These are phyloP conservation scores for Kwoniella newhampshirensis DNA, from an alignment of 768 basidiomycete genomes.

Conservation along the genomic window DNA sequence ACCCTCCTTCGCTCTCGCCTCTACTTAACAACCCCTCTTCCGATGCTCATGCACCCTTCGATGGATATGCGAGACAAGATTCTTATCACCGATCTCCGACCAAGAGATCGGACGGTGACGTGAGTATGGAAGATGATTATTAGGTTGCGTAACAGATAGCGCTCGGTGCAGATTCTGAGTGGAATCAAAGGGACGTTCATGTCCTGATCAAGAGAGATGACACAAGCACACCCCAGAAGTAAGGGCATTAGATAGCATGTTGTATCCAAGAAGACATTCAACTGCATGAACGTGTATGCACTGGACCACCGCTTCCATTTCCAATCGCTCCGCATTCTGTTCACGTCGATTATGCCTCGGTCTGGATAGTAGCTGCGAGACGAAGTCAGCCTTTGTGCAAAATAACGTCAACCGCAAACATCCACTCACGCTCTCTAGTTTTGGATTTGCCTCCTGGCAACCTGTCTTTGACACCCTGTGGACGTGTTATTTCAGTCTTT, in stretches of 20 bases:
- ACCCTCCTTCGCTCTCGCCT: too few relatives aligned
- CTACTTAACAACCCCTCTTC: too few relatives aligned
- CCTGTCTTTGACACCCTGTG: slow-evolving; percentile 40
- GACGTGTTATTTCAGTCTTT: neutral
- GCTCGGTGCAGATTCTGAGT: neutral
- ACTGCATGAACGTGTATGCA: slow-evolving; percentile 2
- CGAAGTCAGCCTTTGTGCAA: neutral
- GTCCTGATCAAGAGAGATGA: neutral
- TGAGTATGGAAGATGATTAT: slow-evolving; percentile 18
- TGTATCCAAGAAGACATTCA: neutral
- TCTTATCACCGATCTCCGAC: too few relatives aligned
- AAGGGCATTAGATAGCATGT: neutral
- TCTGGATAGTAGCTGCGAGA: slow-evolving; percentile 38
- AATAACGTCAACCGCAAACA: neutral
- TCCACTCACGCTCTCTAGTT: slow-evolving; percentile 43
- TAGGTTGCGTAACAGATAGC: neutral
- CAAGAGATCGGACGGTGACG: slow-evolving; percentile 4
- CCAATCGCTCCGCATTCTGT: neutral
- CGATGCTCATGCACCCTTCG: too few relatives aligned
- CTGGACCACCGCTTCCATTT: neutral
- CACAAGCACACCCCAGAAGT: neutral
- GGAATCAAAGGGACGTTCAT: neutral
- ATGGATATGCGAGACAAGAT: too few relatives aligned
- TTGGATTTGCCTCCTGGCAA: slow-evolving; percentile 32
- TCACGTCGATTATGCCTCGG: slow-evolving; percentile 29